These are phyloP conservation scores for Candida gigantensis DNA, from an alignment of 1,139 yeast species.

Conservation along the genomic window DNA sequence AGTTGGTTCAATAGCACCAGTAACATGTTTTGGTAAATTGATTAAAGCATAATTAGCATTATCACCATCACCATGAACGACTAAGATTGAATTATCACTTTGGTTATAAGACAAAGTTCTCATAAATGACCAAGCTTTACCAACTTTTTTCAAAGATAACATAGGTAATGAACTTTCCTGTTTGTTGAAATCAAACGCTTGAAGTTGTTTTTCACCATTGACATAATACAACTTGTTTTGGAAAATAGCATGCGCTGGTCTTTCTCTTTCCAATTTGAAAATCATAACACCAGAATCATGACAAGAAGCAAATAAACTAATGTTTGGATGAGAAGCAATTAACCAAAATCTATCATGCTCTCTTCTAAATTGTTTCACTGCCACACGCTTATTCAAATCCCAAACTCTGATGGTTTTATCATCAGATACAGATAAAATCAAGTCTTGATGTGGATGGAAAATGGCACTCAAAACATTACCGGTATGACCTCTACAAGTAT, in stretches of 20 bases:
- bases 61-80: slow-evolving; percentile 73
- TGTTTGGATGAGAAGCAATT: slow-evolving; percentile 82
- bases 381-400: slow-evolving; percentile 93
- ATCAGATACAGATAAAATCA: slow-evolving; percentile 91
- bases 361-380: slow-evolving; percentile 92
- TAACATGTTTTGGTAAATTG: slow-evolving; percentile 79
- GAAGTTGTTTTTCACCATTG: slow-evolving; percentile 85
- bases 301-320: slow-evolving; percentile 93
- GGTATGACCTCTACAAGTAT: slow-evolving; percentile 96
- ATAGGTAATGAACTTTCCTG: slow-evolving; percentile 73
- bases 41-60: slow-evolving; percentile 71
- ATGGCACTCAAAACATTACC: slow-evolving; percentile 87
- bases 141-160: slow-evolving; percentile 80
- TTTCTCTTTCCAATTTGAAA: slow-evolving; percentile 94
- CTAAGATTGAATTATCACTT: slow-evolving; percentile 82
- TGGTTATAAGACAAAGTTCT: slow-evolving; percentile 88
- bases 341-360: slow-evolving; percentile 96
- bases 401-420: slow-evolving; percentile 97
- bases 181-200: slow-evolving; percentile 66
- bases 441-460: slow-evolving; percentile 92
- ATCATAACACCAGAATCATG: slow-evolving; percentile 99
- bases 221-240: slow-evolving; percentile 74
- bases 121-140: slow-evolving; percentile 84
- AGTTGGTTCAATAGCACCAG: slow-evolving; percentile 90
- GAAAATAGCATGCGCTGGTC: slow-evolving; percentile 82